These are phyloP conservation scores for Hanseniaspora vineae DNA, from an alignment of 805 yeast species.

Conservation along the genomic window DNA sequence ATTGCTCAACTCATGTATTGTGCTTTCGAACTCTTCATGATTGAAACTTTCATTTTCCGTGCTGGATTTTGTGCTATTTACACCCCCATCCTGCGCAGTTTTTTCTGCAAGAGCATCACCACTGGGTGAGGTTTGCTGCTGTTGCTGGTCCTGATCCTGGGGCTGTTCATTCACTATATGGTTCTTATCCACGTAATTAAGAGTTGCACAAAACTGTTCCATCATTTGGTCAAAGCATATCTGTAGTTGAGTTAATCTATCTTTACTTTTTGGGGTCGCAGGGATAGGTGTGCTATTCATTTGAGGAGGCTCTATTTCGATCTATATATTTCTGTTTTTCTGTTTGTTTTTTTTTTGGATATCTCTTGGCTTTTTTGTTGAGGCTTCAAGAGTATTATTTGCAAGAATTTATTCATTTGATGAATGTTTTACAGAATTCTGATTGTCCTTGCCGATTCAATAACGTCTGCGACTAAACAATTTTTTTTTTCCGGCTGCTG, in stretches of 20 bases:
- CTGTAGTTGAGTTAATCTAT: constrained; percentile 81
- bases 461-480: no score
- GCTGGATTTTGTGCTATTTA: constrained; percentile 15
- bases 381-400: no score
- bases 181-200: constrained; percentile 67
- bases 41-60: constrained; percentile 20
- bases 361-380: background rate
- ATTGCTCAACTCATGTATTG: constrained; percentile 63
- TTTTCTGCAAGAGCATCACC: no score
- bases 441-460: no score
- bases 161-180: constrained; percentile 30
- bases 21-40: constrained; percentile 29
- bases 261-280: constrained; percentile 46
- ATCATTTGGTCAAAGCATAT: constrained; percentile 69
- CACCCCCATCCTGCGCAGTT: no score
- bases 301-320: background rate
- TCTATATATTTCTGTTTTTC: background rate
- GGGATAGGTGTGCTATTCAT: background rate
- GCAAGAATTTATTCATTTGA: no score
- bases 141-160: background rate
- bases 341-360: no score
- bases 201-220: constrained; percentile 68
- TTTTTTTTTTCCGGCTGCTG: no score
- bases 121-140: background rate
- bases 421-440: no score